Percentiles rank a stretch among this genome's conserved stretches.
Evolutionary conservation across 345 rosid genomes (phyloP).

Genomic region (Moringa oleifera): DNA sequence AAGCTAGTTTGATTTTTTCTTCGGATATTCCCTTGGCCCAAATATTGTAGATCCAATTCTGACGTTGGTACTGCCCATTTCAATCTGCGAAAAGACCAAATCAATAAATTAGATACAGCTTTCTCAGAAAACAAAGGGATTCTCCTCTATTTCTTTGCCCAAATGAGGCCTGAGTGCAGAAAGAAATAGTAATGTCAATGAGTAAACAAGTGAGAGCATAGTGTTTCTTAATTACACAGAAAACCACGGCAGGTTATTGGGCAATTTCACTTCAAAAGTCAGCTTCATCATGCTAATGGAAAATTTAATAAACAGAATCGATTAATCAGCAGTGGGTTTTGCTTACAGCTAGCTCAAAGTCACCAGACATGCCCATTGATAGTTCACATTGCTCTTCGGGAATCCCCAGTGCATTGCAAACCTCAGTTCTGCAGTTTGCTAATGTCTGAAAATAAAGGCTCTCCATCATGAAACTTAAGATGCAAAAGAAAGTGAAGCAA

Average conservation of each 20-base stretch:
- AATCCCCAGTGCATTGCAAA: slow-evolving; percentile 71
- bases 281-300: neutral
- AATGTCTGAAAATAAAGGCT: slow-evolving; percentile 45
- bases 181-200: neutral
- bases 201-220: neutral
- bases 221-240: neutral
- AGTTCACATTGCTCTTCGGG: slow-evolving; percentile 86
- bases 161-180: neutral
- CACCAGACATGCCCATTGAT: slow-evolving; percentile 97
- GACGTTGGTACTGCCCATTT: slow-evolving; percentile 89
- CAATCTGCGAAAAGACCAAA: slow-evolving; percentile 50
- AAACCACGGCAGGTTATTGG: neutral
- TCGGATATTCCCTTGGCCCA: slow-evolving; percentile 84
- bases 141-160: too few species aligned
- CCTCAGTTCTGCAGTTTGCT: slow-evolving; percentile 82
- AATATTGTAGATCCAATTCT: slow-evolving; percentile 89
- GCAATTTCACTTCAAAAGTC: neutral
- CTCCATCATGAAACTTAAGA: slow-evolving; percentile 1
- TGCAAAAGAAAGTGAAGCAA: slow-evolving; percentile 5
- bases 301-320: neutral
- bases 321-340: neutral
- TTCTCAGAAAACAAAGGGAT: too few species aligned
- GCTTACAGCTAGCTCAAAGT: slow-evolving; percentile 93
- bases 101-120: too few species aligned
- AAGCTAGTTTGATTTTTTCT: slow-evolving; percentile 31